Evolutionary conservation across 495 filamentous ascomycete species (phyloP), one percentile per base, ranked within the genome.

Genomic region (Aspergillus cavernicola): DNA sequence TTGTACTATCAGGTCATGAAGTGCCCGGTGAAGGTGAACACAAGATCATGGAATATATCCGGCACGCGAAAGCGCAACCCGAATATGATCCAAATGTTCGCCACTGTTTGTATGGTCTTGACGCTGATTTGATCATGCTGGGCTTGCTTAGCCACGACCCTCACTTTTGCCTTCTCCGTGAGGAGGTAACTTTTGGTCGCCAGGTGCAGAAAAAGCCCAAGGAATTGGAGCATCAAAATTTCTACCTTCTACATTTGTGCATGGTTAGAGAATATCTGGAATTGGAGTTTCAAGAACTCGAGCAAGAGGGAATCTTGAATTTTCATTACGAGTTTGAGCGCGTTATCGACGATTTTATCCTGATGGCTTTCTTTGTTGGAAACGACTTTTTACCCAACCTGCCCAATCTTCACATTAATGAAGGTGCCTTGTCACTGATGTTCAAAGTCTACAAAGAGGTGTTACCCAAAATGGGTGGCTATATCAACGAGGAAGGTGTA

Each of bases 31-130:
- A 99, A 70, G 95, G 95, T 49, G 95, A 98, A 71, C 93, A 98
- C 75, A 99, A 99, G 75, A 96, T 99, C 68, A 99, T 97, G 95
- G 95, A 99, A 69, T 97, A 97, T 66, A 99, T 99, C 67, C 87
- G 95, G 52, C 85, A 91, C 64, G 86, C 93, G 28, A 97, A 97
- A 76, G 88, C 92, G 37, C 95, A 99, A 65, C 87, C 89, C 3
- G 81, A 86, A 53, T 99, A 99, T 65, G 83, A 95, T 62, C 83
- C 91, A n/a, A 97, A 99, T 64, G 81, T 93, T 53, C 89, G 95
- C 38, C 95, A 99, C 68, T 99, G 95, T 71, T 76, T 99, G 35
- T 99, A 99, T 64, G 95, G 95, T 6, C 80, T 99, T 24, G 95
- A 99, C 74, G 95, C 95, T 26, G 95, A 99, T 73, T 75, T 99